phyloP scores from a whole-genome alignment of 176 grass and related monocot genomes.

The Poa annua region DNA sequence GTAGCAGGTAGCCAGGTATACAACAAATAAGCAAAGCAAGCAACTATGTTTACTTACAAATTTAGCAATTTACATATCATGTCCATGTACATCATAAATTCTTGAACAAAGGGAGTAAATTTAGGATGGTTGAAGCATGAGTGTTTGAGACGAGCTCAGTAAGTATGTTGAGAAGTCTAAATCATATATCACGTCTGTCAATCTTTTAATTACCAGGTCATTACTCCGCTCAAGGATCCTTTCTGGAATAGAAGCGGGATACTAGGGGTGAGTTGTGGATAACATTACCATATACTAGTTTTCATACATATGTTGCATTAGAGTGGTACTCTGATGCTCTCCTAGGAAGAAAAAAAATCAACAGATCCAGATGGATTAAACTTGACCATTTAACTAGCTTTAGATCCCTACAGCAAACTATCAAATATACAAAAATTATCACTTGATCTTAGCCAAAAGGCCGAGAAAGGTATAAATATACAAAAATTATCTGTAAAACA shows the following conservation, averaged over 20 bases:
- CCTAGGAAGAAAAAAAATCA: not conserved
- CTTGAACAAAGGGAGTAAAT: not conserved
- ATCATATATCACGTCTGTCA: not conserved
- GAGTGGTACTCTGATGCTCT: conserved; percentile 8
- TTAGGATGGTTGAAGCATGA: not conserved
- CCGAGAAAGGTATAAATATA: conserved; percentile 66
- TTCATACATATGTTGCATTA: not conserved
- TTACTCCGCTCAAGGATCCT: conserved; percentile 12
- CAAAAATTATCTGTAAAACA: not conserved
- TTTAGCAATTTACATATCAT: not conserved
- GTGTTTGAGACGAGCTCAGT: not conserved
- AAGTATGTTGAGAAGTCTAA: not conserved
- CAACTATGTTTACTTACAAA: not conserved
- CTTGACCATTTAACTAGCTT: not conserved
- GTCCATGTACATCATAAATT: not conserved
- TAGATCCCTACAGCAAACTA: conserved; percentile 23
- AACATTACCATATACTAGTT: not conserved
- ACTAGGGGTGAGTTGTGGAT: not conserved
- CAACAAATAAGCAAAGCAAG: conserved; percentile 22
- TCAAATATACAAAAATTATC: conserved; percentile 14
- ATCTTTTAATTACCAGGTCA: not conserved
- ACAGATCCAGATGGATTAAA: not conserved
- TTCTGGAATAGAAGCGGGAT: not conserved
- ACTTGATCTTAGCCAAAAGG: conserved; percentile 89
- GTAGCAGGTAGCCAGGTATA: not conserved